Percentiles rank a stretch among this genome's conserved stretches.
phyloP scores from a whole-genome alignment of 2,329 filamentous ascomycete genomes.

The Hypoxylon sp. region DNA sequence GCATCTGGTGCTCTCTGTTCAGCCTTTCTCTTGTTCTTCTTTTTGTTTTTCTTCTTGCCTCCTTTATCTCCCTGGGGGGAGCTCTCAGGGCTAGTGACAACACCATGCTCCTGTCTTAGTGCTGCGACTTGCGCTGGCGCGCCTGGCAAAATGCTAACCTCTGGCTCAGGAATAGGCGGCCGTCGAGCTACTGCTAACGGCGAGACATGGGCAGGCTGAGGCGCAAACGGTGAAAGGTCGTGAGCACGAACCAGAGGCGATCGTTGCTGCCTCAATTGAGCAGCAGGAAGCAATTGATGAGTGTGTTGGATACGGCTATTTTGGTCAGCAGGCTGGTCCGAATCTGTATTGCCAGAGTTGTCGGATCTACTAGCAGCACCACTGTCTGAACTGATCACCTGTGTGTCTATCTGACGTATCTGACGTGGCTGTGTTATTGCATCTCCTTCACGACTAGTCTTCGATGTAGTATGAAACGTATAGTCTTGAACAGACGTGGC shows the following conservation, averaged over 20 bases:
- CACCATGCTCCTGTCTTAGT: slow-evolving; percentile 65
- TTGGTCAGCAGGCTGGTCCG: slow-evolving; percentile 56
- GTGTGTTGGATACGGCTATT: slow-evolving; percentile 53
- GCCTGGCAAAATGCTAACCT: slow-evolving; percentile 57
- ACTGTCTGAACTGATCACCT: slow-evolving; percentile 58
- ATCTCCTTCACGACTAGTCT: slow-evolving; percentile 29
- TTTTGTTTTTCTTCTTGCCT: slow-evolving; percentile 69
- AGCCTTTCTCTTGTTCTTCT: slow-evolving; percentile 66
- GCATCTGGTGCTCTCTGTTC: slow-evolving; percentile 65
- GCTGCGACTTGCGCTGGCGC: slow-evolving; percentile 70
- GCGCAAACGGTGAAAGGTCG: slow-evolving; percentile 79
- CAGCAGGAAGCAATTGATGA: slow-evolving; percentile 57
- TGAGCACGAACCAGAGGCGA: slow-evolving; percentile 80
- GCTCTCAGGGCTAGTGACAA: slow-evolving; percentile 71
- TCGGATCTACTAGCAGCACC: slow-evolving; percentile 61
- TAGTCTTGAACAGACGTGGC: slow-evolving; percentile 35
- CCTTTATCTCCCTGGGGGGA: slow-evolving; percentile 68
- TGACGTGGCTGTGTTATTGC: slow-evolving; percentile 31
- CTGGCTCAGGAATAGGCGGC: slow-evolving; percentile 52
- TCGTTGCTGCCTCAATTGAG: slow-evolving; percentile 60
- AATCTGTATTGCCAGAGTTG: slow-evolving; percentile 58
- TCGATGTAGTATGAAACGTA: slow-evolving; percentile 26
- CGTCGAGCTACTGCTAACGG: slow-evolving; percentile 65
- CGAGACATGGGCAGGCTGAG: slow-evolving; percentile 80
- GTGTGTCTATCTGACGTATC: slow-evolving; percentile 48